Percentiles rank a stretch among this genome's conserved stretches.
phyloP scores from a whole-genome alignment of 2,329 filamentous ascomycete genomes.

The Lecanicillium sp. region DNA sequence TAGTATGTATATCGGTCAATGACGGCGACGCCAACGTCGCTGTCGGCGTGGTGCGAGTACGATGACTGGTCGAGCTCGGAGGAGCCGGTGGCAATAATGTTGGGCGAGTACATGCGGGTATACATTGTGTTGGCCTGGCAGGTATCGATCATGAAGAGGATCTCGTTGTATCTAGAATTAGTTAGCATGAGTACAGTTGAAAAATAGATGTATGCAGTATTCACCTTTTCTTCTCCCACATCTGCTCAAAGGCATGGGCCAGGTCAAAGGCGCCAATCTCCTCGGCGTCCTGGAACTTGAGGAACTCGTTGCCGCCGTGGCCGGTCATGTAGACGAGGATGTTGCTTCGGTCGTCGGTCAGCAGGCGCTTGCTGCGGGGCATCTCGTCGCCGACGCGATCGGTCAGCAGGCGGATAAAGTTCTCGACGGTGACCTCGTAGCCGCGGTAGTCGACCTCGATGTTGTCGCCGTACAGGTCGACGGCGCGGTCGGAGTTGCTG shows the following conservation, averaged over 20 bases:
- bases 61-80: constrained; percentile 93
- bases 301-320: constrained; percentile 92
- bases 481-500: constrained; percentile 91
- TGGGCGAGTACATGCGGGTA: constrained; percentile 93
- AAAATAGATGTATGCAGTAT: constrained; percentile 10
- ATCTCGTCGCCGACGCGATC: constrained; percentile 93
- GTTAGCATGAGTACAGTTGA: constrained; percentile 1
- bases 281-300: constrained; percentile 97
- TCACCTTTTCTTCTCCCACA: constrained; percentile 99
- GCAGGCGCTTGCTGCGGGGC: constrained; percentile 83
- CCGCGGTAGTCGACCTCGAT: constrained; percentile 98
- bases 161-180: constrained; percentile 71
- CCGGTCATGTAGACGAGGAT: constrained; percentile 99
- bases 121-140: constrained; percentile 99
- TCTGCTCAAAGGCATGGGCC: constrained; percentile 95
- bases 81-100: constrained; percentile 96
- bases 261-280: constrained; percentile 96
- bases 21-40: constrained; percentile 94
- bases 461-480: constrained; percentile 96
- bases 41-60: constrained; percentile 96
- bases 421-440: constrained; percentile 98
- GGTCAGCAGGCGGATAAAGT: constrained; percentile 91
- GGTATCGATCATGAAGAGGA: constrained; percentile 99
- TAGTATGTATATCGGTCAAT: constrained; percentile 99
- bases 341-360: constrained; percentile 93